phyloP scores from a whole-genome alignment of 2,329 filamentous ascomycete species.

The Arthrobotrys pseudoclavata region DNA sequence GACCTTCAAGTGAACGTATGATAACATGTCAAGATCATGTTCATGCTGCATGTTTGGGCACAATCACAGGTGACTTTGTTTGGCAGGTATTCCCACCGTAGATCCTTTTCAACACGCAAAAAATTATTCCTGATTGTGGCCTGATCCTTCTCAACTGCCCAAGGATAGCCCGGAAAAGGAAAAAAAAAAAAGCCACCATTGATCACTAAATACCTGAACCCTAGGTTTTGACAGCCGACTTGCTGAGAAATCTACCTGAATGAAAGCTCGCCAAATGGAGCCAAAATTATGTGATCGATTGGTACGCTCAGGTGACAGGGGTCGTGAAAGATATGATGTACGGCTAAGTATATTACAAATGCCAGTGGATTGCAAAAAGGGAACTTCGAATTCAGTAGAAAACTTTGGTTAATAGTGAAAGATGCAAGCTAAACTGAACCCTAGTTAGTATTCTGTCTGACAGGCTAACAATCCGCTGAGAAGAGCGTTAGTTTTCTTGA shows the following conservation, averaged over 20 bases:
- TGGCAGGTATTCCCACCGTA: slow-evolving; percentile 10
- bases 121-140: slow-evolving; percentile 53
- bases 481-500: slow-evolving; percentile 11
- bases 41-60: slow-evolving; percentile 9
- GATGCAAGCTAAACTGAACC: slow-evolving; percentile 7
- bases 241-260: slow-evolving; percentile 43
- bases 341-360: background rate
- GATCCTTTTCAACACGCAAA: slow-evolving; percentile 18
- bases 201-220: slow-evolving; percentile 2
- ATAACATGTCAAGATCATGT: slow-evolving; percentile 28
- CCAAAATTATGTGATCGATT: slow-evolving; percentile 47
- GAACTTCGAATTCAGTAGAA: slow-evolving; percentile 7
- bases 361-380: background rate
- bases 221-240: slow-evolving; percentile 19
- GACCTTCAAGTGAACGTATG: background rate
- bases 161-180: slow-evolving; percentile 4
- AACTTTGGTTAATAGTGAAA: background rate
- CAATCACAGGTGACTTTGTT: slow-evolving; percentile 12
- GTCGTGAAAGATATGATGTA: background rate
- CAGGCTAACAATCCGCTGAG: slow-evolving; percentile 30
- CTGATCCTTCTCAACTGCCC: slow-evolving; percentile 30
- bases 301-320: slow-evolving; percentile 17
- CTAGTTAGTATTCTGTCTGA: slow-evolving; percentile 4
- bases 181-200: slow-evolving; percentile 9
- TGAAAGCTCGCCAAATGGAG: slow-evolving; percentile 37